Evolutionary conservation across 352 stramenopile genomes (phyloP).

Genomic region (Phytopythium kandeliae): DNA sequence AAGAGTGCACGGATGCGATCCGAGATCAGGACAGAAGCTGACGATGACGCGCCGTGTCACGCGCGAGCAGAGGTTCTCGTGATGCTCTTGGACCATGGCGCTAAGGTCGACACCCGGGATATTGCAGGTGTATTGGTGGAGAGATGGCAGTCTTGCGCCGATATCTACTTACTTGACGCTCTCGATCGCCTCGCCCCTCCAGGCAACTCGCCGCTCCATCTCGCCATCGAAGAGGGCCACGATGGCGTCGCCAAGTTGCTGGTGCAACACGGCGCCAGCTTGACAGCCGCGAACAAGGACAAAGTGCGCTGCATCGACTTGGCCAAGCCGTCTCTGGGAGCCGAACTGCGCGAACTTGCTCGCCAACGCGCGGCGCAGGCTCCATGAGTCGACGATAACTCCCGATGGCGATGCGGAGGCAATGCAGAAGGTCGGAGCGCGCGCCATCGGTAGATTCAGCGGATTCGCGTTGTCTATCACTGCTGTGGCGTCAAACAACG

Average conservation of each 20-base stretch:
- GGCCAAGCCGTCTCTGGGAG: constrained; percentile 37
- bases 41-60: neutral
- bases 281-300: constrained; percentile 50
- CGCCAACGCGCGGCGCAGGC: neutral
- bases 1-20: neutral
- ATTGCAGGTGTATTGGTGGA: constrained; percentile 18
- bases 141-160: neutral
- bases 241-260: constrained; percentile 57
- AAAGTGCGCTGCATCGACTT: constrained; percentile 52
- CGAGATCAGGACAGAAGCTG: constrained; percentile 2
- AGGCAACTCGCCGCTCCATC: constrained; percentile 69
- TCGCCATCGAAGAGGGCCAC: constrained; percentile 59
- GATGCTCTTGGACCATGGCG: constrained; percentile 56
- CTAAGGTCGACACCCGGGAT: constrained; percentile 47
- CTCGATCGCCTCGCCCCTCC: neutral
- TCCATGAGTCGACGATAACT: neutral
- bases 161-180: too few relatives aligned
- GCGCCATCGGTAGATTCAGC: neutral
- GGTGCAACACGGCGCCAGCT: constrained; percentile 46
- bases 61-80: constrained; percentile 39
- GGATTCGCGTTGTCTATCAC: neutral
- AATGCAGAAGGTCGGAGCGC: too few relatives aligned
- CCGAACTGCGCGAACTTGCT: constrained; percentile 27
- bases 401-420: too few relatives aligned
- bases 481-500: neutral